Conservation (phyloP, 1,284 basidiomycete genomes). For the Ceraceosorus bombacis region DNA sequence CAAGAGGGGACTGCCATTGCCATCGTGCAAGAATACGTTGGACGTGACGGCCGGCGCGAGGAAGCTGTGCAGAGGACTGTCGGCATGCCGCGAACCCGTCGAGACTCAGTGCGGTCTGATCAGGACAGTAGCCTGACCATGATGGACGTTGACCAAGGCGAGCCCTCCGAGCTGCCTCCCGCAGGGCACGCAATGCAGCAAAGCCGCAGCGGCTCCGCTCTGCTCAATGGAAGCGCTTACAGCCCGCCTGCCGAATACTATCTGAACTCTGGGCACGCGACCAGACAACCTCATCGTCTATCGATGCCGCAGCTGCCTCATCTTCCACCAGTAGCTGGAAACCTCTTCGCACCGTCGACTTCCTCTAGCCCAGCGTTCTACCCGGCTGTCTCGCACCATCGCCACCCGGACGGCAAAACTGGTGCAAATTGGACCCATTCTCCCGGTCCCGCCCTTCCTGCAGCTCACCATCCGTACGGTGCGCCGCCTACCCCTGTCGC, state of each 20-base stretch:
- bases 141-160: neutral
- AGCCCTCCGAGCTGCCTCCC: neutral
- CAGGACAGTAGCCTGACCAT: neutral
- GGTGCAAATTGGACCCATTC: too few relatives aligned
- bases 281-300: neutral
- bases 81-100: constrained; percentile 1
- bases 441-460: too few relatives aligned
- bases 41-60: neutral
- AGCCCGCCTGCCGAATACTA: neutral
- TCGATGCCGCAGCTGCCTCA: neutral
- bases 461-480: too few relatives aligned
- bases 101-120: neutral
- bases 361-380: too few relatives aligned
- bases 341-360: too few relatives aligned
- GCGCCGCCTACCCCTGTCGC: too few relatives aligned
- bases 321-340: too few relatives aligned
- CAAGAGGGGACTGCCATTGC: constrained; percentile 44
- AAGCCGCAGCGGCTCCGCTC: neutral
- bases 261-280: neutral
- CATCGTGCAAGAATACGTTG: constrained; percentile 30
- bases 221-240: neutral
- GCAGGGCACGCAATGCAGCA: neutral
- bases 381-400: too few relatives aligned
- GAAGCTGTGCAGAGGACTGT: constrained; percentile 10
- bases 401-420: too few relatives aligned